Evolutionary conservation across 495 filamentous ascomycete species (phyloP), one percentile per base, ranked within the genome.

Genomic region (Daldinia childiae): DNA sequence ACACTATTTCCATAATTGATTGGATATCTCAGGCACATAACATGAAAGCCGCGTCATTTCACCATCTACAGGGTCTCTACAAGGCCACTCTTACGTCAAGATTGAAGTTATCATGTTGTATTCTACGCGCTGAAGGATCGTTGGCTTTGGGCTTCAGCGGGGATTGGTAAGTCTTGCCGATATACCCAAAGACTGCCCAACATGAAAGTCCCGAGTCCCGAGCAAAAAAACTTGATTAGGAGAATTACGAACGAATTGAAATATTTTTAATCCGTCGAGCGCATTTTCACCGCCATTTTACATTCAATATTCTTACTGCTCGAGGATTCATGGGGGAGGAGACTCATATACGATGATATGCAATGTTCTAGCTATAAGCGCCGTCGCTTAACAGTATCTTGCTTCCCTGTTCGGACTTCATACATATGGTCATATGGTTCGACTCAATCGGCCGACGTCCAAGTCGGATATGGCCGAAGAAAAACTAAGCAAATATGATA

Each of bases 1-100:
- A 24, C 48, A 64, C 51, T 19, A 59, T 43, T 63, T 64, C 68
- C 27, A 58, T 48, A 48, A 39, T 17, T 59, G 43, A 63, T 72
- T 63, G 63, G 63, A 36, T n/a, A 59, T 55, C 51, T 52, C 34
- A 12, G 32, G 24, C 39, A 41, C 43, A 64, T 41, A 17, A 17
- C 21, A 58, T 63, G 17, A n/a, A 52, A 3, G 41, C 58, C 34
- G 69, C 54, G 41, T 62, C 64, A 67, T 55, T 59, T 45, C 2
- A 50, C 51, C 15, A 39, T 54, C 51, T 21, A 17, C 34, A 50
- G 4, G 48, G 43, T 32, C 51, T 15, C 48, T 38, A n/a, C 34
- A 29, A 19, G 38, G 39, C 39, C 54, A 48, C 58, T 34, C 38
- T 30, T 61, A 57, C 38, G 57, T 54, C 61, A 59, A 54, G 38